Conservation (phyloP, 257 asterid species). For the Petrea volubilis region DNA sequence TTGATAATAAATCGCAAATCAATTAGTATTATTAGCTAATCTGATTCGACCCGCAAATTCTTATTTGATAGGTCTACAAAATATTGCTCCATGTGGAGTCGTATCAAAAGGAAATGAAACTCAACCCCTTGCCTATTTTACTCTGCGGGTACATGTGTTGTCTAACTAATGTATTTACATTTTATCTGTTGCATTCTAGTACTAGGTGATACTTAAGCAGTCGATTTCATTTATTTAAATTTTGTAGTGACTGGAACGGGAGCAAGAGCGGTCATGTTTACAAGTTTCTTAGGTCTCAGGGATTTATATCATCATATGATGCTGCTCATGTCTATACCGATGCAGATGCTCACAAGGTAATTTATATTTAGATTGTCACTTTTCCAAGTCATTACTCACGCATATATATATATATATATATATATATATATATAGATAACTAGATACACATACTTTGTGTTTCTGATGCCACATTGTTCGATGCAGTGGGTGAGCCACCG, state of each 20-base stretch:
- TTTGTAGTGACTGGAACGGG: constrained; percentile 67
- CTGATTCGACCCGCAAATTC: background rate
- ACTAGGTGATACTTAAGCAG: background rate
- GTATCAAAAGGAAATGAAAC: constrained; percentile 58
- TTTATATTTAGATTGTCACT: background rate
- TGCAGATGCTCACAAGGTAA: constrained; percentile 73
- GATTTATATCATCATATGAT: constrained; percentile 69
- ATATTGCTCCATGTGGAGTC: constrained; percentile 58
- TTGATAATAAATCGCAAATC: background rate
- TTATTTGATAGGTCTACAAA: constrained; percentile 51
- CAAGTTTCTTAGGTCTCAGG: constrained; percentile 74
- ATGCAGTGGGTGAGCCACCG: constrained; percentile 78
- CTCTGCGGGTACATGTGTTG: constrained; percentile 57
- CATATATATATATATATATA: too few relatives aligned
- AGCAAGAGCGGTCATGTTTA: constrained; percentile 72
- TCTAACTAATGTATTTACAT: background rate
- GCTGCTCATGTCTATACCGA: constrained; percentile 72
- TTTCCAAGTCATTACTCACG: background rate
- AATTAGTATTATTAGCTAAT: background rate
- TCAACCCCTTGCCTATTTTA: constrained; percentile 63
- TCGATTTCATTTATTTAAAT: constrained; percentile 1
- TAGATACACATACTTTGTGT: constrained; percentile 20
- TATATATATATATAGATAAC: too few relatives aligned
- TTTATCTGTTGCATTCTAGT: background rate
- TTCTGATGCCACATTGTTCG: constrained; percentile 17